These are phyloP conservation scores for Corylus americana DNA, from an alignment of 306 rosid species.

Conservation along the genomic window DNA sequence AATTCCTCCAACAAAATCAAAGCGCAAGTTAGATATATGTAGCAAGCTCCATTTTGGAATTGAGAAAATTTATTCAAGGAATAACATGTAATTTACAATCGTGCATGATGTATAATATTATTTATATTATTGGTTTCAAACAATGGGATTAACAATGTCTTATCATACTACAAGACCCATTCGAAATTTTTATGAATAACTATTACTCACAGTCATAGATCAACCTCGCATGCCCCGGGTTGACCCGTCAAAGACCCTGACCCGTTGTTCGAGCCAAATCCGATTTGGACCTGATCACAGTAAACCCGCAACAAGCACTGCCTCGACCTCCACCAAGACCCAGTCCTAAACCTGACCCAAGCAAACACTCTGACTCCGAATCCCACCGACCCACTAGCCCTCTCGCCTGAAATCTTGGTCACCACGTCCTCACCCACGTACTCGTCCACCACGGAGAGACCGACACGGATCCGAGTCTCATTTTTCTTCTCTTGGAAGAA, in stretches of 20 bases:
- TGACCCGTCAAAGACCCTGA: slow-evolving; percentile 27
- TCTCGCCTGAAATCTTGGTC: slow-evolving; percentile 13
- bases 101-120: background rate
- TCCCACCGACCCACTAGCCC: slow-evolving; percentile 15
- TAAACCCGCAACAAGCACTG: slow-evolving; percentile 3
- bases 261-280: slow-evolving; percentile 2
- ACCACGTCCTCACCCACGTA: slow-evolving; percentile 5
- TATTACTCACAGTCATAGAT: slow-evolving; percentile 1
- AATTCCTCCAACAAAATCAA: background rate
- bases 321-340: background rate
- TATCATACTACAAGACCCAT: background rate
- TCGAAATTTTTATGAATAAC: background rate
- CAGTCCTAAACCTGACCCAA: slow-evolving; percentile 19
- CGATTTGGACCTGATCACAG: slow-evolving; percentile 17
- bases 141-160: background rate
- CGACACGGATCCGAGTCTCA: slow-evolving; percentile 15
- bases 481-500: background rate
- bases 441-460: background rate
- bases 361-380: slow-evolving; percentile 11
- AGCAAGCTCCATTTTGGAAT: background rate
- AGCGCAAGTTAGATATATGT: background rate
- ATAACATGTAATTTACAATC: background rate
- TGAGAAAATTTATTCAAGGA: background rate
- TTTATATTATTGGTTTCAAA: background rate
- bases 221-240: slow-evolving; percentile 14